phyloP scores from a whole-genome alignment of 2,329 filamentous ascomycete species.

The Colletotrichum kahawae region DNA sequence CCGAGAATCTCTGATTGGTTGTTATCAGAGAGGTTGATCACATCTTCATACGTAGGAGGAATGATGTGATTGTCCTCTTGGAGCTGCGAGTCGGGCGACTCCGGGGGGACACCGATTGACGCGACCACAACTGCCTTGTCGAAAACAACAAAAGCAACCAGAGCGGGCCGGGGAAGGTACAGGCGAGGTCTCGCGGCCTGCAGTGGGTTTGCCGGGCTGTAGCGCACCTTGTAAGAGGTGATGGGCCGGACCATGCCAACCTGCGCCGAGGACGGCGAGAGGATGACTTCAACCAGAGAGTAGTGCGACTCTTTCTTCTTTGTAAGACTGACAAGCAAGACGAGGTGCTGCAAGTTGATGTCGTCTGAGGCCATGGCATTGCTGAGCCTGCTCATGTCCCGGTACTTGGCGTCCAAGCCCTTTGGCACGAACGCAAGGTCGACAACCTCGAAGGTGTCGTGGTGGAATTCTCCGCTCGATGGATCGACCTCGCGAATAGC shows the following conservation, averaged over 20 bases:
- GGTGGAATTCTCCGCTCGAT: conserved; percentile 50
- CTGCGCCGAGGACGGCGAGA: conserved; percentile 57
- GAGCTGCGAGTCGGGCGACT: conserved; percentile 79
- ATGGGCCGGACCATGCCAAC: conserved; percentile 74
- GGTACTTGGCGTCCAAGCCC: conserved; percentile 54
- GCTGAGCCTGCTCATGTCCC: conserved; percentile 55
- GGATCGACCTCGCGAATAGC: conserved; percentile 64
- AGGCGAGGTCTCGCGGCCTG: conserved; percentile 63
- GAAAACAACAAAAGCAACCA: conserved; percentile 84
- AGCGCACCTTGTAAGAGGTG: conserved; percentile 64
- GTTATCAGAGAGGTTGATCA: conserved; percentile 77
- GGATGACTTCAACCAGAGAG: conserved; percentile 72
- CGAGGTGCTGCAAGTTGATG: conserved; percentile 60
- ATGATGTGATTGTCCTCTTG: conserved; percentile 68
- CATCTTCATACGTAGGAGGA: conserved; percentile 80
- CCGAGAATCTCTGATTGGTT: conserved; percentile 67
- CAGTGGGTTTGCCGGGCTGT: conserved; percentile 44
- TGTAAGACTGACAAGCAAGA: conserved; percentile 65
- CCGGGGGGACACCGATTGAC: conserved; percentile 71
- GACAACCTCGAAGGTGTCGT: conserved; percentile 72
- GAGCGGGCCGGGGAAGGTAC: conserved; percentile 77
- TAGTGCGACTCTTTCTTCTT: conserved; percentile 65
- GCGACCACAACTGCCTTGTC: conserved; percentile 78
- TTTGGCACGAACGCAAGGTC: conserved; percentile 77
- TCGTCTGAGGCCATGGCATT: conserved; percentile 55